Percentiles rank a stretch among this genome's conserved stretches.
Conservation (phyloP, 2,329 filamentous ascomycete species). For the Mycocentrospora acerina region DNA sequence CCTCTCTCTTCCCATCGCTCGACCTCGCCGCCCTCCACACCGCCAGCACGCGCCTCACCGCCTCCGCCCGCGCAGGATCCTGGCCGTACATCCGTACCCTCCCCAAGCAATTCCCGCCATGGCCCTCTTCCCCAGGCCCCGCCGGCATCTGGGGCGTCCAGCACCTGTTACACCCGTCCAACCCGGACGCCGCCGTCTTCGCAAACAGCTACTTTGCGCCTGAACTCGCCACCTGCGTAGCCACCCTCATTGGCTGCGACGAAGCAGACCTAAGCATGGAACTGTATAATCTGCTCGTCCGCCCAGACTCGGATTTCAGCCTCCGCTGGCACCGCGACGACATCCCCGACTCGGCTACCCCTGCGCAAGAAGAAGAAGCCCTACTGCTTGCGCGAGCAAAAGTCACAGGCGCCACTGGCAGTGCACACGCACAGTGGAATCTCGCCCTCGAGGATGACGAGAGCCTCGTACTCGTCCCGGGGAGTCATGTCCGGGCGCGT, state of each 20-base stretch:
- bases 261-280: conserved; percentile 75
- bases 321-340: conserved; percentile 87
- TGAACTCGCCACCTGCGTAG: conserved; percentile 63
- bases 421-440: conserved; percentile 83
- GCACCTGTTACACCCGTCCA: conserved; percentile 74
- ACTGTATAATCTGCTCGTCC: conserved; percentile 81
- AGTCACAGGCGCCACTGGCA: conserved; percentile 64
- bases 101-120: conserved; percentile 89
- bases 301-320: conserved; percentile 69
- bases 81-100: conserved; percentile 85
- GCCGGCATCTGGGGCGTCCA: conserved; percentile 87
- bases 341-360: conserved; percentile 64
- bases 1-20: conserved; percentile 57
- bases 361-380: conserved; percentile 65
- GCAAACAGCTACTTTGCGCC: conserved; percentile 71
- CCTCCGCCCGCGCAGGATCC: conserved; percentile 64
- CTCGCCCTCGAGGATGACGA: conserved; percentile 75
- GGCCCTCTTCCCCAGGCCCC: conserved; percentile 62
- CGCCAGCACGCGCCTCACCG: conserved; percentile 60
- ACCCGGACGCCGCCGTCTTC: conserved; percentile 65
- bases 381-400: conserved; percentile 61
- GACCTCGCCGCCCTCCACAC: conserved; percentile 60
- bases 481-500: conserved; percentile 69
- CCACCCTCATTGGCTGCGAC: conserved; percentile 59
- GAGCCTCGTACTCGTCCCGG: conserved; percentile 72